Evolutionary conservation across 1,284 basidiomycete genomes (phyloP), one percentile per base, ranked within the genome.

Genomic region (Sanghuangporus weigelae): DNA sequence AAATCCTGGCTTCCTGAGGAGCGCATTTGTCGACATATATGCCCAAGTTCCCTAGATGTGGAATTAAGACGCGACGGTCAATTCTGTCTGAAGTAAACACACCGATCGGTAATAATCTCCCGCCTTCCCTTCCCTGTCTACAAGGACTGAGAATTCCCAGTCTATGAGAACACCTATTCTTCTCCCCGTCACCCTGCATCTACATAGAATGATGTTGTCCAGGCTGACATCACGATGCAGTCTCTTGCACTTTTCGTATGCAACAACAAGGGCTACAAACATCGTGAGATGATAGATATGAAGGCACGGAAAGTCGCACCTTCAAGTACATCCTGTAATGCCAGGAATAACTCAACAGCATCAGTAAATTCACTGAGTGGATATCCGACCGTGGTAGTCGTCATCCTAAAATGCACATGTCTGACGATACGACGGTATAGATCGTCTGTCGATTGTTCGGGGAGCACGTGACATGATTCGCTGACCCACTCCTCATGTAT

Each of bases 21-120:
- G 50, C 10, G 50, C 26, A 31, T 31, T 31, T 31, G 26, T 31
- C 14, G 40, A 36, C 38, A 35, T 12, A 11, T 12, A 36, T 7
- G 53, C 53, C 31, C 38, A 55, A 10, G 53, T 55, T 39, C 53
- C 53, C 53, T 55, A 19, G 19, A 36, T 11, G 19, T 19, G 21
- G 19, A n/a, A 21, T 49, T 49, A 10, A 21, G 14, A 21, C 48
- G 21, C 4, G 14, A n/a, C 0, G 21, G 48, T 49, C 48, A 49
- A 49, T 2, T 49, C 26, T 31, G 26, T 31, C 12, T 14, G 42
- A n/a, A 21, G 48, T 11, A 73, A 63, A 1, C 59, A 16, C 1
- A 66, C 66, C 11, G 76, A 75, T 66, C 76, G 73, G 56, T 73
- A 77, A 21, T 70, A 70, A 75, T 73, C 75, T 10, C 75, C 77